phyloP scores from a whole-genome alignment of 257 asterid genomes.

The Orobanche coerulescens region DNA sequence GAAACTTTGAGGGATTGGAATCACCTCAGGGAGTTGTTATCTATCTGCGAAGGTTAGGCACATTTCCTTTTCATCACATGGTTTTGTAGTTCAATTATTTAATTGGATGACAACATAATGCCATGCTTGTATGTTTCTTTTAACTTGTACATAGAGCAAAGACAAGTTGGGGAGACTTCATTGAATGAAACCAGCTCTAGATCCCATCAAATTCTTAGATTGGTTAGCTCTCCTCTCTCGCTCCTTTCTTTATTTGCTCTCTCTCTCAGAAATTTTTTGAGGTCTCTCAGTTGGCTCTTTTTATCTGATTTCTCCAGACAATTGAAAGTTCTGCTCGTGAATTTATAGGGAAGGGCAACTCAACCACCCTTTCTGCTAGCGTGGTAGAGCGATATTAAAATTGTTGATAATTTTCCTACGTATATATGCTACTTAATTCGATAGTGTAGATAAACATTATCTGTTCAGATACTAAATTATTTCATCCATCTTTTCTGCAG shows the following conservation, averaged over 20 bases:
- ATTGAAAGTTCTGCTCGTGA: conserved; percentile 98
- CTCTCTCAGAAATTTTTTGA: not conserved
- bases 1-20: conserved; percentile 87
- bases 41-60: conserved; percentile 75
- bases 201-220: conserved; percentile 97
- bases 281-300: conserved; percentile 1
- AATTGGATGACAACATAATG: not conserved
- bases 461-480: conserved; percentile 12
- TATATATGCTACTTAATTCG: conserved; percentile 15
- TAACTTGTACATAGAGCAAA: conserved; percentile 50
- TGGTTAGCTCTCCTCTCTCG: conserved; percentile 46
- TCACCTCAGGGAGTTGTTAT: conserved; percentile 84
- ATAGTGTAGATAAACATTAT: conserved; percentile 16
- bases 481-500: conserved; percentile 39
- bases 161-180: conserved; percentile 89
- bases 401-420: conserved; percentile 21
- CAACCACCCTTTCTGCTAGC: conserved; percentile 96
- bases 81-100: not conserved
- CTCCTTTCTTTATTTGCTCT: conserved; percentile 14
- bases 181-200: conserved; percentile 95
- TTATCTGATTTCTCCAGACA: conserved; percentile 47
- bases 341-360: conserved; percentile 87
- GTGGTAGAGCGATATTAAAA: conserved; percentile 52
- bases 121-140: conserved; percentile 6
- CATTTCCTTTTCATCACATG: conserved; percentile 11